Base-by-base conservation (phyloP, 805 yeast genomes). In the Nakazawaea ambrosiae region DNA sequence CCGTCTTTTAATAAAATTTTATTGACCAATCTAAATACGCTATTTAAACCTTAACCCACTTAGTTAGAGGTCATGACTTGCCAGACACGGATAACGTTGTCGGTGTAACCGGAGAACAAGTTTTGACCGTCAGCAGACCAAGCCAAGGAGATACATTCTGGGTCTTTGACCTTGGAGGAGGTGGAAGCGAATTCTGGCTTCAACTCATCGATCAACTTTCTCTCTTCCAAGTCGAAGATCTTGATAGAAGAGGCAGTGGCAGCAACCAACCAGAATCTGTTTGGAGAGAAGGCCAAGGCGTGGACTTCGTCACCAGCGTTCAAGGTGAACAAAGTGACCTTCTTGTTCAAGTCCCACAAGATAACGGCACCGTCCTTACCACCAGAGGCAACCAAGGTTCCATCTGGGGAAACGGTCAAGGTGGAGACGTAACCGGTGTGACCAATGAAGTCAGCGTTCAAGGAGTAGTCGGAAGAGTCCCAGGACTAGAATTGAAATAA, bases 241-340 rank as follows among this genome's bases (percentile, higher is more conserved):
- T 89, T 90, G 78, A 92, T 87, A 63, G 96, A 92, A 54, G 96
- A 73, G 53, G 96, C 74, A 59, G 99, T 92, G 64, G 98, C 97
- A 73, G 97, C 98, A 67, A 95, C 90, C 70, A 92, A 84, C 98
- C 98, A 92, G 94, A 86, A 92, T 83, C 98, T 89, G 95, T 86
- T 86, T 75, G 99, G 98, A 68, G 97, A 90, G 95, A 92, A 92
- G 59, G 97, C 95, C 66, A 92, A 79, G 66, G 97, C 94, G 71
- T 86, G 86, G 58, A 92, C 88, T 78, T 90, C 97, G 64, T 90
- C 92, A 68, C 92, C 87, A 58, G 96, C 90, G 60, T 77, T 73
- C 68, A 92, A 79, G 61, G 96, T 81, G 95, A 88, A 90, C 63
- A 89, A 76, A 62, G 89, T 80, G 62, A 71, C 68, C 75, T 83